These are phyloP conservation scores for Salix arbutifolia DNA, from an alignment of 345 rosid species.

Conservation along the genomic window DNA sequence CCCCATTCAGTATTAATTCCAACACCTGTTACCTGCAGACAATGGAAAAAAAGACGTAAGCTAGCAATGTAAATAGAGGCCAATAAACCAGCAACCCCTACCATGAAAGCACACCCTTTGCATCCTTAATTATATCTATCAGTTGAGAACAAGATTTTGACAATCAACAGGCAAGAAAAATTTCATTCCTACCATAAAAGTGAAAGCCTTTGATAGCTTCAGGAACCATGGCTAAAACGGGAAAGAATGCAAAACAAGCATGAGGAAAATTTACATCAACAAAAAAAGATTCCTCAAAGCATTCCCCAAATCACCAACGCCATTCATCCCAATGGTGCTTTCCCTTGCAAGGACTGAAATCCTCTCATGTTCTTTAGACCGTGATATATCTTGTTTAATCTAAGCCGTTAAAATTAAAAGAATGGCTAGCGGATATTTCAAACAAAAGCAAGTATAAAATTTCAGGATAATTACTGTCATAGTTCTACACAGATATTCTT, in stretches of 20 bases:
- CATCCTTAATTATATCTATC: neutral
- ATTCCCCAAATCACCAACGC: neutral
- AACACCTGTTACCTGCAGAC: conserved; percentile 27
- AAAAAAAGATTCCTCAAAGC: neutral
- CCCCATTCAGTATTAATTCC: conserved; percentile 38
- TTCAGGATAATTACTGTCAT: neutral
- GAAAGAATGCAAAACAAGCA: neutral
- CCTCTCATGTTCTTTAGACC: neutral
- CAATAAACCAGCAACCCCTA: neutral
- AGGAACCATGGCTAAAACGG: neutral
- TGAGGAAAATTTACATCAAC: neutral
- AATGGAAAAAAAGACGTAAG: neutral
- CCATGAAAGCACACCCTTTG: neutral
- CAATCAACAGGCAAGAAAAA: neutral
- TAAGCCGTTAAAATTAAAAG: neutral
- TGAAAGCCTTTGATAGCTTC: neutral
- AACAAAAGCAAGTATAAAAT: neutral
- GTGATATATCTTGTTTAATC: neutral
- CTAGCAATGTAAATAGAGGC: neutral
- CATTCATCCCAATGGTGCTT: neutral
- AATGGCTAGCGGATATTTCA: neutral
- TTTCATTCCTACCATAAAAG: neutral
- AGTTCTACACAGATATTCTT: neutral
- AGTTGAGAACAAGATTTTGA: neutral
- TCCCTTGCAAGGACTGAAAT: neutral